phyloP scores from a whole-genome alignment of 495 filamentous ascomycete genomes.

The Penicillium cinerascens region DNA sequence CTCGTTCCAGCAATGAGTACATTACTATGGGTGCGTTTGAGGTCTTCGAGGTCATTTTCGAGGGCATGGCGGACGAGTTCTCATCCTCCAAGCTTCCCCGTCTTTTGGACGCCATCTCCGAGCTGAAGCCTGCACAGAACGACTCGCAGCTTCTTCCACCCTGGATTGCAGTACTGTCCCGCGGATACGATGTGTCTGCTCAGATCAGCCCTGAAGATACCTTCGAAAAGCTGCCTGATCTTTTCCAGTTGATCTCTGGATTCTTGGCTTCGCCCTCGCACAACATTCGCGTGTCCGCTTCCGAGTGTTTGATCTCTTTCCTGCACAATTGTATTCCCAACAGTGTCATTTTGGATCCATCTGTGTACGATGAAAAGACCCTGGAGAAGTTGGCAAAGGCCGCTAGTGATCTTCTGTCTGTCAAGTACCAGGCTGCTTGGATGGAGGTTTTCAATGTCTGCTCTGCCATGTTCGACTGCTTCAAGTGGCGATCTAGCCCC shows the following conservation, averaged over 20 bases:
- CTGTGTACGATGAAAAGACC: constrained; percentile 81
- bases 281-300: constrained; percentile 89
- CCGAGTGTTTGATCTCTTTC: constrained; percentile 92
- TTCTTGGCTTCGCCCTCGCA: constrained; percentile 84
- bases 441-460: constrained; percentile 90
- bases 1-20: constrained; percentile 84
- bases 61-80: constrained; percentile 79
- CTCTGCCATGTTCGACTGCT: constrained; percentile 79
- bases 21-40: constrained; percentile 95
- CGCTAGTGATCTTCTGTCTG: constrained; percentile 67
- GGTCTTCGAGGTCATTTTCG: constrained; percentile 94
- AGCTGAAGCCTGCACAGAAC: constrained; percentile 82
- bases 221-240: constrained; percentile 77
- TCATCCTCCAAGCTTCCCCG: constrained; percentile 84
- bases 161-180: constrained; percentile 91
- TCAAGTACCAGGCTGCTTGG: constrained; percentile 94
- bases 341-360: constrained; percentile 76
- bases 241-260: constrained; percentile 70
- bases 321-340: constrained; percentile 81
- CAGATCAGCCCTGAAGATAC: constrained; percentile 83
- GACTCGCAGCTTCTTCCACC: constrained; percentile 91
- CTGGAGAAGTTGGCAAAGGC: constrained; percentile 69
- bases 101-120: constrained; percentile 79
- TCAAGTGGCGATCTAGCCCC: constrained; percentile 77
- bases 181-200: constrained; percentile 89